Percentiles rank a stretch among this genome's conserved stretches.
These are phyloP conservation scores for Trichophyton verrucosum DNA, from an alignment of 2,329 filamentous ascomycete species.

Conservation along the genomic window DNA sequence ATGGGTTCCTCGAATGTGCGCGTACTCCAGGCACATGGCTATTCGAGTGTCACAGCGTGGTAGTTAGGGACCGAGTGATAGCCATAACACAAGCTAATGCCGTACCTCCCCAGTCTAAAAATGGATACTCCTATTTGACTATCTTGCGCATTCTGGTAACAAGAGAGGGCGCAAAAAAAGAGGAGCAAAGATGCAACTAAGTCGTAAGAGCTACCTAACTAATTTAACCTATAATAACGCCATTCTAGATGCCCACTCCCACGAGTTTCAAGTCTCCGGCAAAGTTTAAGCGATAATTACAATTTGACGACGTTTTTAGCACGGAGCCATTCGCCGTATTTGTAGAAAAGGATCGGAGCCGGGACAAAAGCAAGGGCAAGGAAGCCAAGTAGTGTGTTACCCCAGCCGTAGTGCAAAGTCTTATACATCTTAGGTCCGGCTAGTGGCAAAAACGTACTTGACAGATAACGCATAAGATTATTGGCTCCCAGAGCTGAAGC, in stretches of 20 bases:
- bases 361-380: slow-evolving; percentile 31
- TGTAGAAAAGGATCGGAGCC: slow-evolving; percentile 41
- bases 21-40: background rate
- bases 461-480: slow-evolving; percentile 35
- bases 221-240: background rate
- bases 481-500: slow-evolving; percentile 37
- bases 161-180: background rate
- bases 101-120: background rate
- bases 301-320: background rate
- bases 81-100: background rate
- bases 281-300: background rate
- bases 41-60: background rate
- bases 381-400: slow-evolving; percentile 33
- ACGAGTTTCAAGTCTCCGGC: background rate
- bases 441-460: slow-evolving; percentile 40
- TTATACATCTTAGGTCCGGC: slow-evolving; percentile 34
- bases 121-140: background rate
- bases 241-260: background rate
- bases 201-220: background rate
- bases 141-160: background rate
- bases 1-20: background rate
- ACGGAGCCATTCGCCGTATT: slow-evolving; percentile 35
- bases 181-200: background rate
- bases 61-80: background rate
- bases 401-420: slow-evolving; percentile 26